Base-by-base conservation (phyloP, 495 filamentous ascomycete species). In the Lasiosphaeria miniovina region DNA sequence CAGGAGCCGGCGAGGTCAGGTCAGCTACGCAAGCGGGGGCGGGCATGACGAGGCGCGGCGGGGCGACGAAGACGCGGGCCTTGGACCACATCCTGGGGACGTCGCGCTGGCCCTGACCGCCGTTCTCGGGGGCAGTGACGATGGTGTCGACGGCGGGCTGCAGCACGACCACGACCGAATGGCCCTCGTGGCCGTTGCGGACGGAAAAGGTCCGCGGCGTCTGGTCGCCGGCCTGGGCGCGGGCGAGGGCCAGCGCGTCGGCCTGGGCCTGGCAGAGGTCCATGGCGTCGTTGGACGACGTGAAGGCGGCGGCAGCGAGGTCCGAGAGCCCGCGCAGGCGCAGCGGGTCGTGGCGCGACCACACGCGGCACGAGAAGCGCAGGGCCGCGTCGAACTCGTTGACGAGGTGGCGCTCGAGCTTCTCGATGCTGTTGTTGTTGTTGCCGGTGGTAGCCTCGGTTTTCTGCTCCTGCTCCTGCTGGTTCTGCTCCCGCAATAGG, bases 351-450 rank as follows among this genome's bases (percentile, higher is more conserved):
- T 8, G 52, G 0, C 61, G 58, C 3, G 61, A 67, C 65, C 61
- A 67, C 0, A 64, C n/a, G 10, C 52, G 55, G 36, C 65, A 67
- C 0, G 65, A 67, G 43, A 67, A 67, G n/a, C 58, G 52, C 35
- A 67, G 49, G 6, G 65, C 54, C 0, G 41, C 10, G 40, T 67
- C 65, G 15, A 67, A 36, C 7, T 61, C 50, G 0, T 62, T 14
- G 1, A 38, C 10, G 4, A 67, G 34, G 0, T 43, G 14, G 11
- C 32, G 17, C 31, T 67, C 65, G 0, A 67, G 55, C 45, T 52
- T 57, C 3, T 64, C 65, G 33, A 67, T 67, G 4, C 52, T 61
- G 1, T 15, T 14, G 0, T 55, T 11, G 31, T 58, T 56, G n/a
- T 54, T 24, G 24, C 24, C 24, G 24, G 24, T 24, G 24, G 24